Evolutionary conservation across 129 eudicot species (phyloP).

Genomic region (Silybum marianum): DNA sequence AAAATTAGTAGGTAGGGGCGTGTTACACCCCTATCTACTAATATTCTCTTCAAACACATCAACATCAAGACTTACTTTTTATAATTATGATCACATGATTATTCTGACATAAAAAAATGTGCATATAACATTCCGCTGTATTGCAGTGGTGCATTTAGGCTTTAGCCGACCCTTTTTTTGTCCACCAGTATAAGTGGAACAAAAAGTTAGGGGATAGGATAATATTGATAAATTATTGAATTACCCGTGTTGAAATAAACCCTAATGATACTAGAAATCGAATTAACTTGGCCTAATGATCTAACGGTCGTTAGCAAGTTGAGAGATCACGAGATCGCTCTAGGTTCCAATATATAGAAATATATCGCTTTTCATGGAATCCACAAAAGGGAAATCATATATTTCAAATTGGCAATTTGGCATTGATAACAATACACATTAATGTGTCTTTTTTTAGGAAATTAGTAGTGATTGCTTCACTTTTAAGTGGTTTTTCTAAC

Average conservation of each 20-base stretch:
- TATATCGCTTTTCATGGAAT: not conserved
- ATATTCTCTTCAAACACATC: too few relatives aligned
- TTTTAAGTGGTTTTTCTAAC: not conserved
- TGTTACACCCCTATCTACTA: too few relatives aligned
- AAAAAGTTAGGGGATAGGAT: too few relatives aligned
- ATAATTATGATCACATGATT: too few relatives aligned
- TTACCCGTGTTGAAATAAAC: too few relatives aligned
- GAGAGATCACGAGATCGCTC: too few relatives aligned
- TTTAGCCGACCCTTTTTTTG: not conserved
- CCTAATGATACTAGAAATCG: not conserved
- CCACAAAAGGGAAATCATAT: not conserved
- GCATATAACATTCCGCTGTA: not conserved
- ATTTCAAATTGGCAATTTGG: not conserved
- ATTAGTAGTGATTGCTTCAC: not conserved
- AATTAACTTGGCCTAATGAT: not conserved
- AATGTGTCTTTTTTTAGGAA: not conserved
- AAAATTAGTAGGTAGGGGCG: not conserved
- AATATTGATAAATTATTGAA: not conserved
- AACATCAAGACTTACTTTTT: too few relatives aligned
- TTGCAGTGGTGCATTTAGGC: not conserved
- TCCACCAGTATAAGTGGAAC: not conserved
- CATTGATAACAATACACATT: not conserved
- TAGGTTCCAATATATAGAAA: not conserved
- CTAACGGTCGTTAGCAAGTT: too few relatives aligned
- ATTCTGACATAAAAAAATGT: too few relatives aligned